Conservation (phyloP, 345 rosid species). For the Linum trigynum region DNA sequence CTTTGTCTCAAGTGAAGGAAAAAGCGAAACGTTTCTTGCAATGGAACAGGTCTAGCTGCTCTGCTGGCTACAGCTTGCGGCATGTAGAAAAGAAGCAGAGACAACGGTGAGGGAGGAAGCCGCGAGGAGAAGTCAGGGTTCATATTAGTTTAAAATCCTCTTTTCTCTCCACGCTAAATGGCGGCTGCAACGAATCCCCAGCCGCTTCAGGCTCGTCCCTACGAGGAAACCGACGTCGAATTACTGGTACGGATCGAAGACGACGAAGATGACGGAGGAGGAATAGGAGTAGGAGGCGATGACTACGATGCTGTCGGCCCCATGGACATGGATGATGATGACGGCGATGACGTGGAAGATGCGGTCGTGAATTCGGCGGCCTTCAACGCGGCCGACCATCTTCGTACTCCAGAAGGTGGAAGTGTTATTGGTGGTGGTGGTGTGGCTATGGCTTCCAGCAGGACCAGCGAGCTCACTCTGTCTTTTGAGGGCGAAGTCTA, state of each 20-base stretch:
- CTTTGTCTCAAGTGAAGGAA: too few relatives aligned
- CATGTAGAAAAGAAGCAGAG: too few relatives aligned
- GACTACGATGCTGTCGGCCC: constrained; percentile 32
- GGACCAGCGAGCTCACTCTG: constrained; percentile 61
- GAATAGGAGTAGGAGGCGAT: not conserved
- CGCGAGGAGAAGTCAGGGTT: too few relatives aligned
- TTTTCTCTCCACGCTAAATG: too few relatives aligned
- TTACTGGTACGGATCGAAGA: constrained; percentile 34
- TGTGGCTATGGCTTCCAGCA: constrained; percentile 28
- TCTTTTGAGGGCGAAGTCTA: constrained; percentile 71
- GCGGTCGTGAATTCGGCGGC: constrained; percentile 23
- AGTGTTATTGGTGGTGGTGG: constrained; percentile 8
- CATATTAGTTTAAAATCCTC: too few relatives aligned
- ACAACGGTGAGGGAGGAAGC: too few relatives aligned
- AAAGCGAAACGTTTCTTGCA: too few relatives aligned
- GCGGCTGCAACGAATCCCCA: constrained; percentile 48
- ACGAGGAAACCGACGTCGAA: constrained; percentile 22
- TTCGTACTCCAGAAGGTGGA: constrained; percentile 9
- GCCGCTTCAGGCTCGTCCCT: constrained; percentile 41
- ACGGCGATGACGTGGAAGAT: constrained; percentile 39
- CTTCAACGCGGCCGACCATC: constrained; percentile 35
- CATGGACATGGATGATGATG: constrained; percentile 12
- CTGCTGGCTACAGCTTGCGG: too few relatives aligned
- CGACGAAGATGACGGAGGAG: constrained; percentile 16
- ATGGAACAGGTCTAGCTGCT: too few relatives aligned